Evolutionary conservation across 441 rosid genomes (phyloP).

Genomic region (Euphorbia schlechtendalii): DNA sequence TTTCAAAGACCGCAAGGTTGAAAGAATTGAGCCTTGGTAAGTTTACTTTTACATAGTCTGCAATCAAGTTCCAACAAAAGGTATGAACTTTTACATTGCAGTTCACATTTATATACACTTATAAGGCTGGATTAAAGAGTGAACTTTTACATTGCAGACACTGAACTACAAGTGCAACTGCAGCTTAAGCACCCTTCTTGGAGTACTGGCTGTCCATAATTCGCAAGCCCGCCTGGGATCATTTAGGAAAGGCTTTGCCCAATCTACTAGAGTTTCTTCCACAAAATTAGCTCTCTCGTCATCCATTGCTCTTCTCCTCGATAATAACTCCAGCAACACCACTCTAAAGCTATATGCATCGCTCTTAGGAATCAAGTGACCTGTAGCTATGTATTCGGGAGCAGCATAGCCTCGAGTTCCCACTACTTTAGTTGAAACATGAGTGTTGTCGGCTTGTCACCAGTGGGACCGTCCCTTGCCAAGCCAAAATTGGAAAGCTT

Average conservation of each 20-base stretch:
- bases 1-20: background rate
- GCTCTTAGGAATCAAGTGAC: conserved; percentile 75
- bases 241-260: conserved; percentile 73
- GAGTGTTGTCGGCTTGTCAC: conserved; percentile 87
- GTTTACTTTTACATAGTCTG: background rate
- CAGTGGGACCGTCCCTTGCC: conserved; percentile 83
- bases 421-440: conserved; percentile 71
- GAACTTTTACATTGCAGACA: no score
- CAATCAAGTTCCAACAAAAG: background rate
- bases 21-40: no score
- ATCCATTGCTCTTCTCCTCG: conserved; percentile 59
- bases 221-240: conserved; percentile 53
- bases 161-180: conserved; percentile 55
- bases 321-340: conserved; percentile 61
- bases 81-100: background rate
- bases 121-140: background rate
- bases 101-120: no score
- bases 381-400: conserved; percentile 78
- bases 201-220: conserved; percentile 91
- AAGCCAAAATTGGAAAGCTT: conserved; percentile 90
- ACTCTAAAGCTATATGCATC: conserved; percentile 89
- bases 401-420: conserved; percentile 93
- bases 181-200: conserved; percentile 62
- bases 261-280: conserved; percentile 65
- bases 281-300: conserved; percentile 36